These are phyloP conservation scores for Aurinia saxatilis DNA, from an alignment of 345 rosid species.

Conservation along the genomic window DNA sequence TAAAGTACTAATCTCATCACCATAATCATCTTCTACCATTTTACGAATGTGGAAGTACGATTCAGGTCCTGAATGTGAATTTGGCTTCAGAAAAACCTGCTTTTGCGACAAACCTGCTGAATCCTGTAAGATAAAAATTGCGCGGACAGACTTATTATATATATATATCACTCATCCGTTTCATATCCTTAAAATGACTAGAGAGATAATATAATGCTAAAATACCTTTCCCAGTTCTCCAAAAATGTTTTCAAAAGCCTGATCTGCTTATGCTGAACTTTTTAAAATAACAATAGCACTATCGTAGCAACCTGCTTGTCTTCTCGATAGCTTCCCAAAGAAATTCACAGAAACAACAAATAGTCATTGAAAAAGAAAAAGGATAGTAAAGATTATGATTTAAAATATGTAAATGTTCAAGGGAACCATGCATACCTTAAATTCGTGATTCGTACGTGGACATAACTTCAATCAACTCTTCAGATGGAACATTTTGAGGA, in stretches of 20 bases:
- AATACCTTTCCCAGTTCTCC: constrained; percentile 46
- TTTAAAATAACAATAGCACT: constrained; percentile 41
- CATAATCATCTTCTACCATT: background rate
- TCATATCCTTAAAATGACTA: background rate
- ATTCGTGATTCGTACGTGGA: constrained; percentile 41
- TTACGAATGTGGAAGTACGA: background rate
- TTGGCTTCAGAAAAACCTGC: background rate
- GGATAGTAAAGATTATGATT: background rate
- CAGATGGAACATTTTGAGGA: constrained; percentile 39
- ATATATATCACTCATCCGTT: background rate
- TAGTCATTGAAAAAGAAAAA: background rate
- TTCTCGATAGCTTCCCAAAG: constrained; percentile 33
- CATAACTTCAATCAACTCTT: constrained; percentile 36
- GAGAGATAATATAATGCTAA: background rate
- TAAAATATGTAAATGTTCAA: background rate
- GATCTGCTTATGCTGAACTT: constrained; percentile 42
- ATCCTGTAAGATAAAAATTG: background rate
- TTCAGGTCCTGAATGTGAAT: background rate
- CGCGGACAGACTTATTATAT: background rate
- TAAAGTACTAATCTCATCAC: background rate
- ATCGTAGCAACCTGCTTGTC: constrained; percentile 32
- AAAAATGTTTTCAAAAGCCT: constrained; percentile 44
- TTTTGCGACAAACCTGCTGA: background rate
- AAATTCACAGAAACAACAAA: background rate
- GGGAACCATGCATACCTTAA: constrained; percentile 34